Percentiles rank a stretch among this genome's conserved stretches.
These are phyloP conservation scores for Zasmidium citrigriseum DNA, from an alignment of 2,329 filamentous ascomycete genomes.

Conservation along the genomic window DNA sequence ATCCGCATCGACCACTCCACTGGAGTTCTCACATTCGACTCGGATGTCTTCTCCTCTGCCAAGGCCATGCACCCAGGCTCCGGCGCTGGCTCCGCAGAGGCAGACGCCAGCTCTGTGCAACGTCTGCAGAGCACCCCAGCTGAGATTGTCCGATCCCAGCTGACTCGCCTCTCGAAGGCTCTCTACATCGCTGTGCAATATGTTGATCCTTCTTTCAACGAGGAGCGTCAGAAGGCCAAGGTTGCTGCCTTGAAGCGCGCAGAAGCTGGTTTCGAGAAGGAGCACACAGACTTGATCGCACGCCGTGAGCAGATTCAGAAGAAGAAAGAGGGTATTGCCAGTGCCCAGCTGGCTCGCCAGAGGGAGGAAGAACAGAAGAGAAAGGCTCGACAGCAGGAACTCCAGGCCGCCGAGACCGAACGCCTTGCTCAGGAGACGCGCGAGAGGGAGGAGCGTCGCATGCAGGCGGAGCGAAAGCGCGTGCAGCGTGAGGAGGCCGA, in stretches of 20 bases:
- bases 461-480: slow-evolving; percentile 83
- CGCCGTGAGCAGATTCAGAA: slow-evolving; percentile 92
- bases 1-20: slow-evolving; percentile 96
- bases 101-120: slow-evolving; percentile 81
- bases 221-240: slow-evolving; percentile 76
- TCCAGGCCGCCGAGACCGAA: slow-evolving; percentile 85
- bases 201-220: slow-evolving; percentile 86
- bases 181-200: slow-evolving; percentile 94
- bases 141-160: slow-evolving; percentile 93
- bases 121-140: slow-evolving; percentile 96
- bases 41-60: slow-evolving; percentile 95
- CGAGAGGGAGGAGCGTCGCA: slow-evolving; percentile 81
- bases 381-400: slow-evolving; percentile 79
- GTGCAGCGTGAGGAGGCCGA: slow-evolving; percentile 59
- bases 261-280: slow-evolving; percentile 84
- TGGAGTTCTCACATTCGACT: slow-evolving; percentile 94
- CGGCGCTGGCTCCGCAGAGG: slow-evolving; percentile 81
- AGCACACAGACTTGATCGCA: slow-evolving; percentile 81
- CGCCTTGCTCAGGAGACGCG: slow-evolving; percentile 90
- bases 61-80: slow-evolving; percentile 88
- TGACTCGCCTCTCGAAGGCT: slow-evolving; percentile 86
- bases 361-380: slow-evolving; percentile 90
- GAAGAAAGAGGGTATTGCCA: slow-evolving; percentile 94
- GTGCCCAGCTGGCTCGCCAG: slow-evolving; percentile 82
- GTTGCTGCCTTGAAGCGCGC: slow-evolving; percentile 78